Percentiles rank a stretch among this genome's conserved stretches.
These are phyloP conservation scores for Paramecium biaurelia DNA, from an alignment of 73 alveolate genomes.

Conservation along the genomic window DNA sequence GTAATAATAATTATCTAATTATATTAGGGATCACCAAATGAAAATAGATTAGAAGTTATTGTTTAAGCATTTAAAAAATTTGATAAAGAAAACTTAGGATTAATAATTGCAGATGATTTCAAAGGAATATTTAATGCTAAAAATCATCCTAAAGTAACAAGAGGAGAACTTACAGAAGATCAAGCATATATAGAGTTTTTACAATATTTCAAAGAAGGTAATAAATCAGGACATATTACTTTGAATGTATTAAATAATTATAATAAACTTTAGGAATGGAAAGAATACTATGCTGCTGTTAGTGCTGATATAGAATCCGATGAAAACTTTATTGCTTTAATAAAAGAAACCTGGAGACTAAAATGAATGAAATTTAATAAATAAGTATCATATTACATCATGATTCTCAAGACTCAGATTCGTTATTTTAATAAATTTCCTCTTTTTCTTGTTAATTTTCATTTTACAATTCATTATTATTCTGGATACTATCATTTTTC, in stretches of 20 bases:
- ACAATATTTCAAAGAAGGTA: conserved; percentile 67
- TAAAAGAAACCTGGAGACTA: conserved; percentile 72
- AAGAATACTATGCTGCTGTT: conserved; percentile 75
- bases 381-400: conserved; percentile 21
- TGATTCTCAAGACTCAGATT: conserved; percentile 16
- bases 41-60: conserved; percentile 67
- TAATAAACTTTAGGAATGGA: conserved; percentile 59
- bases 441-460: not conserved
- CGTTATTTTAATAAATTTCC: not conserved
- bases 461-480: not conserved
- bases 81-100: conserved; percentile 69
- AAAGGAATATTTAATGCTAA: conserved; percentile 73
- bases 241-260: conserved; percentile 15
- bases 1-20: not conserved
- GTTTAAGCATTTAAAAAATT: conserved; percentile 69
- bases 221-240: conserved; percentile 67
- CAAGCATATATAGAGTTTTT: conserved; percentile 73
- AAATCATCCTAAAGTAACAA: conserved; percentile 74
- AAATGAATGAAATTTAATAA: conserved; percentile 24
- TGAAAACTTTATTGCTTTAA: conserved; percentile 67
- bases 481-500: not conserved
- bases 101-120: conserved; percentile 69
- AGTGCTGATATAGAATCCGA: conserved; percentile 73
- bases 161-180: conserved; percentile 75
- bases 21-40: conserved; percentile 69